Evolutionary conservation across 2,329 filamentous ascomycete genomes (phyloP).

Genomic region (Arthroderma uncinatum): DNA sequence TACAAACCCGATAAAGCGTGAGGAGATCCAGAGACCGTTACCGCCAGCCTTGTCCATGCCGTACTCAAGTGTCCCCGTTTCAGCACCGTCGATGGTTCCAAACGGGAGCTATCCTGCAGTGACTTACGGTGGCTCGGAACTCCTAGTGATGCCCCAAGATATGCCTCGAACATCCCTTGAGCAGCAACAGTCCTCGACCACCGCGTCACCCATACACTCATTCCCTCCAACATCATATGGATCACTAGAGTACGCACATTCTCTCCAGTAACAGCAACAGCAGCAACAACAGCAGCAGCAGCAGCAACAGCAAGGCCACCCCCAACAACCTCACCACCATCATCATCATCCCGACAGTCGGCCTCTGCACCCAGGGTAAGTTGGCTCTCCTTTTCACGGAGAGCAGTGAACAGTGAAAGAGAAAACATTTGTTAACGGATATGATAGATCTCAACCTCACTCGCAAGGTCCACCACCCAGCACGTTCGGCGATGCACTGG

Average conservation of each 20-base stretch:
- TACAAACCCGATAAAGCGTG: slow-evolving; percentile 48
- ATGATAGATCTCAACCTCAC: slow-evolving; percentile 18
- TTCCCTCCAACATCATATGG: slow-evolving; percentile 63
- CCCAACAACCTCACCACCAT: slow-evolving; percentile 25
- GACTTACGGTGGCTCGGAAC: slow-evolving; percentile 50
- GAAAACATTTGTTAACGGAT: neutral
- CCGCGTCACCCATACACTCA: slow-evolving; percentile 56
- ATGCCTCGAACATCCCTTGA: slow-evolving; percentile 64
- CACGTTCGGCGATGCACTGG: slow-evolving; percentile 64
- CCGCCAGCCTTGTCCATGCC: slow-evolving; percentile 56
- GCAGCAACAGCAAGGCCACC: slow-evolving; percentile 33
- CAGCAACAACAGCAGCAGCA: slow-evolving; percentile 38
- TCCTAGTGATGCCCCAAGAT: slow-evolving; percentile 65
- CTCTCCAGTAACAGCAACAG: slow-evolving; percentile 40
- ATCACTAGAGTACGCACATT: slow-evolving; percentile 60
- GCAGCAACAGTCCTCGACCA: slow-evolving; percentile 56
- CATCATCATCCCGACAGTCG: slow-evolving; percentile 39
- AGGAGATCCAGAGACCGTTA: slow-evolving; percentile 30
- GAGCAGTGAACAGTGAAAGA: neutral
- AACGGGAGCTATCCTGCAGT: slow-evolving; percentile 55
- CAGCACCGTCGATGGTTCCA: slow-evolving; percentile 59
- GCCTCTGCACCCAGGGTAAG: slow-evolving; percentile 78
- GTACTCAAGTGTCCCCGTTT: slow-evolving; percentile 61
- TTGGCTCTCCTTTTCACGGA: slow-evolving; percentile 22
- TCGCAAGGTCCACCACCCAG: slow-evolving; percentile 43